Percentiles rank a stretch among this genome's conserved stretches.
Conservation (phyloP, 306 rosid species). For the Trifolium pratense region DNA sequence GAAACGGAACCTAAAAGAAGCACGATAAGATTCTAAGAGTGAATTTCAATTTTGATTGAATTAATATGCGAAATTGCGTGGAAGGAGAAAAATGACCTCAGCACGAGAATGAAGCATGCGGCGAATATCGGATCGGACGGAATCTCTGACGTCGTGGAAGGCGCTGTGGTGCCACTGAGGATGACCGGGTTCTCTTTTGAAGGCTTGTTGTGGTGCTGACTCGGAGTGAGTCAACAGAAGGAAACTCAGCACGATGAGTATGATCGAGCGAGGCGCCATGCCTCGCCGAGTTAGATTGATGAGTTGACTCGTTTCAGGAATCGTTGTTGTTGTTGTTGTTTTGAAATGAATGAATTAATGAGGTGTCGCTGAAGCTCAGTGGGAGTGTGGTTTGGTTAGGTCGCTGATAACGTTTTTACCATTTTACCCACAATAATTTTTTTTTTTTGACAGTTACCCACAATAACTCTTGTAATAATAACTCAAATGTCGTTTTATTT, state of each 20-base stretch:
- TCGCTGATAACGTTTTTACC: constrained; percentile 10
- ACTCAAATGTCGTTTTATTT: not conserved
- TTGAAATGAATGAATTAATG: constrained; percentile 17
- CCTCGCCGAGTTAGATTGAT: constrained; percentile 35
- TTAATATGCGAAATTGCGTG: not conserved
- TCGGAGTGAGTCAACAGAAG: constrained; percentile 62
- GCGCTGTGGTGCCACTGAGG: constrained; percentile 98
- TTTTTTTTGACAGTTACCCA: too few relatives aligned
- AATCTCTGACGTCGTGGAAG: constrained; percentile 85
- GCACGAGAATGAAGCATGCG: constrained; percentile 98
- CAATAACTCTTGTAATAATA: not conserved
- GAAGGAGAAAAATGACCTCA: constrained; percentile 61
- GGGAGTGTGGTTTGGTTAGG: constrained; percentile 1
- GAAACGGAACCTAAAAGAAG: constrained; percentile 81
- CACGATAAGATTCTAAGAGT: not conserved
- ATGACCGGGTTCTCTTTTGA: constrained; percentile 71
- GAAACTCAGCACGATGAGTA: constrained; percentile 46
- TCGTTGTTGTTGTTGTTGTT: not conserved
- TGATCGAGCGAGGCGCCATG: constrained; percentile 45
- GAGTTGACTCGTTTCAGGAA: constrained; percentile 8
- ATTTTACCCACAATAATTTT: not conserved
- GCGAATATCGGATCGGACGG: constrained; percentile 82
- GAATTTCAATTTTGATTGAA: not conserved
- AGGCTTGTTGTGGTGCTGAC: constrained; percentile 82
- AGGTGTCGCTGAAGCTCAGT: constrained; percentile 12